Base-by-base conservation (phyloP, 495 filamentous ascomycete species). In the Penicillium chermesinum region DNA sequence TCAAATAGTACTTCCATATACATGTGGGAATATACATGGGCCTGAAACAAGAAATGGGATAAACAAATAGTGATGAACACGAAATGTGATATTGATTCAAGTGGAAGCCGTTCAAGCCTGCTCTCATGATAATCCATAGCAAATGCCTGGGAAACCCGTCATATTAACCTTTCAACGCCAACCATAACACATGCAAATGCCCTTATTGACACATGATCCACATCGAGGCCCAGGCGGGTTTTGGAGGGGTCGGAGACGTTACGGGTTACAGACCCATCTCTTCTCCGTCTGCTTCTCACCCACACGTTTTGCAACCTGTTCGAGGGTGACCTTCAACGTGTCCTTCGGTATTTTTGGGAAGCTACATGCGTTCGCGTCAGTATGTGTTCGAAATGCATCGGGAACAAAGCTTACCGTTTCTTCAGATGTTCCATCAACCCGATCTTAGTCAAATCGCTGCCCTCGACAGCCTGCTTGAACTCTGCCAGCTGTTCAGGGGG, bases 351-450 rank as follows among this genome's bases (percentile, higher is more conserved):
- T 74, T 50, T 82, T 84, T 1, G 85, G 80, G 55, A 95, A 91
- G 35, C 78, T 80, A 51, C 42, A 21, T 13, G 9, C 16, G 21
- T 38, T 10, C 39, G 41, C 36, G 39, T 52, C 38, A 61, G 44
- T 35, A 43, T 32, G 34, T n/a, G n/a, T 14, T 13, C 20, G 41
- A 18, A 34, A 21, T 46, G 8, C 16, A 17, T 33, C 9, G 39
- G 13, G 14, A 15, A 35, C 0, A 15, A 10, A 30, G 61, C 70
- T 43, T 59, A 78, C 70, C 75, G 75, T 67, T 83, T 82, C 67
- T 88, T 86, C 49, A 96, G 58, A 15, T 83, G 69, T 63, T 94
- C 89, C 13, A 89, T 69, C 49, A 95, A 60, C 0, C 86, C 89
- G 0, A 79, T 64, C 66, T 95, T 96, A 2, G 78, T 86, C 43